phyloP scores from a whole-genome alignment of 129 eudicot species.

The Lactuca saligna region DNA sequence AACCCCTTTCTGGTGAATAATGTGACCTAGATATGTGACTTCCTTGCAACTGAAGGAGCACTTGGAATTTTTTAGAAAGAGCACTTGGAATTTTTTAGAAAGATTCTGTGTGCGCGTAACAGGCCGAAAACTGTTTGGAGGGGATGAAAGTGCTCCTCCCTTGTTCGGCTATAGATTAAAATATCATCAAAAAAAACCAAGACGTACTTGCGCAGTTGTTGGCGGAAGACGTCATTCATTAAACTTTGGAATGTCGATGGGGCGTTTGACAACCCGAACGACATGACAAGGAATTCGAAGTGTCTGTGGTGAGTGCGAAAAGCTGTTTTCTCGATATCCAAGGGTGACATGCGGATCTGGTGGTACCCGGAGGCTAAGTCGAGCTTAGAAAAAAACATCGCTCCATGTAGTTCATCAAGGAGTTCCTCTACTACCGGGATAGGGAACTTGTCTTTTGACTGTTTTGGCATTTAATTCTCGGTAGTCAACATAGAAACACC shows the following conservation, averaged over 20 bases:
- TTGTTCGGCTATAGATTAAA: not conserved
- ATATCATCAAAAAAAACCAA: slow-evolving; percentile 2
- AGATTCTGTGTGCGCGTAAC: not conserved
- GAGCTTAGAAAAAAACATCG: not conserved
- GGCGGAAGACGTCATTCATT: not conserved
- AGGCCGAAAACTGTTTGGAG: not conserved
- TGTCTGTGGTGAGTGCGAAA: not conserved
- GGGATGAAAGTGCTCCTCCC: not conserved
- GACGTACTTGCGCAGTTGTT: not conserved
- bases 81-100: too few relatives aligned
- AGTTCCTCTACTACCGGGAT: not conserved
- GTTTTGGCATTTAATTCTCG: too few relatives aligned
- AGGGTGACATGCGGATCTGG: too few relatives aligned
- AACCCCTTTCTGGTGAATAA: not conserved
- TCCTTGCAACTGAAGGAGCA: not conserved
- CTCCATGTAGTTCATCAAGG: not conserved
- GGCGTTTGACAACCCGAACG: slow-evolving; percentile 1
- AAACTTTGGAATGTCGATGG: not conserved
- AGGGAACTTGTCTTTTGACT: too few relatives aligned
- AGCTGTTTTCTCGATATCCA: too few relatives aligned
- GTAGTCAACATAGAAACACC: not conserved
- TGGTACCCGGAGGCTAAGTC: not conserved
- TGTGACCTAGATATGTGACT: slow-evolving; percentile 2
- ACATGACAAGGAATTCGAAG: too few relatives aligned
- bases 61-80: not conserved